Percentiles rank a stretch among this genome's conserved stretches.
Evolutionary conservation across 129 eudicot genomes (phyloP).

Genomic region (Flaveria ramosissima): DNA sequence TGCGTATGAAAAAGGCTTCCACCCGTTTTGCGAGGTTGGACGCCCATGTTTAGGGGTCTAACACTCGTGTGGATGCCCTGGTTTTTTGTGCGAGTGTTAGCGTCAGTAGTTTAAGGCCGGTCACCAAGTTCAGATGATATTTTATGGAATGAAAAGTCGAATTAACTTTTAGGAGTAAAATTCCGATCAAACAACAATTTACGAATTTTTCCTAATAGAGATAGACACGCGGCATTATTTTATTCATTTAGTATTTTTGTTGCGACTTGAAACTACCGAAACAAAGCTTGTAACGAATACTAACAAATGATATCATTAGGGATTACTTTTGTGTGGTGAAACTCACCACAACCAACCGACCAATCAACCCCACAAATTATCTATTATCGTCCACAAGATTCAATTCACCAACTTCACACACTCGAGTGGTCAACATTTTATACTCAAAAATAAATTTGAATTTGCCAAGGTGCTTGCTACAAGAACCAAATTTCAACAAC

Average conservation of each 20-base stretch:
- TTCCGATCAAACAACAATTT: no score
- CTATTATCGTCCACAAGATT: neutral
- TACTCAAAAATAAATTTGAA: neutral
- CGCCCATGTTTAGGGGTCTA: no score
- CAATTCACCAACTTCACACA: neutral
- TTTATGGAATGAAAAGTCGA: no score
- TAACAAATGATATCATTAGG: neutral
- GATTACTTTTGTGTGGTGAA: slow-evolving; percentile 11
- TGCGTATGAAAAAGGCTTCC: no score
- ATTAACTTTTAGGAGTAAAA: no score
- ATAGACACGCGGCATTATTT: no score
- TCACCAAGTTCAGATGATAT: no score
- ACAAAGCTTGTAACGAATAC: neutral
- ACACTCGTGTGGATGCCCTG: no score
- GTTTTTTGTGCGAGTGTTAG: no score
- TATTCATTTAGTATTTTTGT: neutral
- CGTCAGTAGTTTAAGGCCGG: no score
- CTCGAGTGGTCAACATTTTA: slow-evolving; percentile 1
- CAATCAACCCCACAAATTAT: neutral
- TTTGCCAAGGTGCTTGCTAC: neutral
- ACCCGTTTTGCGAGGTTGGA: no score
- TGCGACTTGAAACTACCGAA: neutral
- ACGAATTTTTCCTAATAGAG: no score
- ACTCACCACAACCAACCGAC: neutral
- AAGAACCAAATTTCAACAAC: neutral